Evolutionary conservation across 371 early-diverging fungal genomes (phyloP).

Genomic region (Haplosporangium sp.): DNA sequence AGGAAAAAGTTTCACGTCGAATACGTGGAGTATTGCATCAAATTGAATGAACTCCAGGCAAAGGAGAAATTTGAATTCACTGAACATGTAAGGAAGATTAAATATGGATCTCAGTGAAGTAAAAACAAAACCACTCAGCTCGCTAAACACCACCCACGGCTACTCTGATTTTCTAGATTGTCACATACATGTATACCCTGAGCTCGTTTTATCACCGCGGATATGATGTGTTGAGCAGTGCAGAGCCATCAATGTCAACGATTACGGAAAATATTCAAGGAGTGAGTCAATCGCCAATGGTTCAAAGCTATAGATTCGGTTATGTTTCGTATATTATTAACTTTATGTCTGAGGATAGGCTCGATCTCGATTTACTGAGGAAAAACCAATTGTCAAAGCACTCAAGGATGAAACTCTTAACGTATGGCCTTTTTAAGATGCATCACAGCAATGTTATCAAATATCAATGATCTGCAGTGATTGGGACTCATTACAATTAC

Average conservation of each 20-base stretch:
- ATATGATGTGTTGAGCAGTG: slow-evolving; percentile 38
- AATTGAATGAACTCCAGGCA: slow-evolving; percentile 75
- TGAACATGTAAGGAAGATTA: slow-evolving; percentile 70
- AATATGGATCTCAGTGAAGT: neutral
- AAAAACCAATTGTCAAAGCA: slow-evolving; percentile 49
- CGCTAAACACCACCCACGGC: too few relatives aligned
- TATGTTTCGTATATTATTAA: neutral
- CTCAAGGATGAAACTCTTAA: slow-evolving; percentile 45
- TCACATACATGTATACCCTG: slow-evolving; percentile 56
- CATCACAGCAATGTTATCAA: too few relatives aligned
- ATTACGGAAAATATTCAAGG: slow-evolving; percentile 50
- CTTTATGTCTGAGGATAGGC: slow-evolving; percentile 19
- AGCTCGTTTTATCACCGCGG: slow-evolving; percentile 54
- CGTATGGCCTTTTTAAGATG: slow-evolving; percentile 17
- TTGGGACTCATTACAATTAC: neutral
- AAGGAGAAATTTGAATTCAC: slow-evolving; percentile 80
- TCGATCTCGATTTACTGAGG: slow-evolving; percentile 45
- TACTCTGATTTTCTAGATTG: slow-evolving; percentile 23
- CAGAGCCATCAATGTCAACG: slow-evolving; percentile 47
- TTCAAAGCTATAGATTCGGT: too few relatives aligned
- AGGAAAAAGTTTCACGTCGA: slow-evolving; percentile 70
- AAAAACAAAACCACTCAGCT: neutral
- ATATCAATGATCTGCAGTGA: too few relatives aligned
- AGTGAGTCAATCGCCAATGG: slow-evolving; percentile 13
- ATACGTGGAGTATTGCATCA: slow-evolving; percentile 74